These are phyloP conservation scores for Termitomyces sp. DNA, from an alignment of 768 basidiomycete genomes.

Conservation along the genomic window DNA sequence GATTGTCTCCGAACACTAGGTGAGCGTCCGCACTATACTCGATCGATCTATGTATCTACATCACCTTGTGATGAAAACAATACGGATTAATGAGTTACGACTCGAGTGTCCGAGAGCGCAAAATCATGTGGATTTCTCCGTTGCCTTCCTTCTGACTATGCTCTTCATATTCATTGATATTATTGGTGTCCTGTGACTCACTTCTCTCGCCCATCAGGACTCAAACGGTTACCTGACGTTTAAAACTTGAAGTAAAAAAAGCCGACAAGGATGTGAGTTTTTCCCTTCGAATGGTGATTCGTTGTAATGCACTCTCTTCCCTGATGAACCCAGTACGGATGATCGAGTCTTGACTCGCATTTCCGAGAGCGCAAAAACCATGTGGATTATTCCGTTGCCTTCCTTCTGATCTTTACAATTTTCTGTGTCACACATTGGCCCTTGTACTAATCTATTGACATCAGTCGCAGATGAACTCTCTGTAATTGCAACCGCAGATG, in stretches of 20 bases:
- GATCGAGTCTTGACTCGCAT: constrained; percentile 14
- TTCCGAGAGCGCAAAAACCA: constrained; percentile 20
- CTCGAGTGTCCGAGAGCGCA: constrained; percentile 14
- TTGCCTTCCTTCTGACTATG: constrained; percentile 43
- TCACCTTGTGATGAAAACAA: constrained; percentile 4
- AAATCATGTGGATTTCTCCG: constrained; percentile 43
- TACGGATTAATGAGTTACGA: constrained; percentile 15
- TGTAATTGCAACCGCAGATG: neutral
- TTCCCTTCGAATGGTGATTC: neutral
- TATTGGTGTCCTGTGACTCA: constrained; percentile 1
- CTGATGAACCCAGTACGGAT: constrained; percentile 15
- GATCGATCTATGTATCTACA: neutral
- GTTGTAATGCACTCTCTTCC: neutral
- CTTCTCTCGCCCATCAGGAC: neutral
- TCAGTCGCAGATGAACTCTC: neutral
- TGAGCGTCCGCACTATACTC: neutral
- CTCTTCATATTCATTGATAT: neutral
- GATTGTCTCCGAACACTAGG: neutral
- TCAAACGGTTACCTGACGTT: neutral
- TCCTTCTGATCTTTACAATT: constrained; percentile 37
- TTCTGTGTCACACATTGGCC: neutral
- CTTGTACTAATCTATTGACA: neutral
- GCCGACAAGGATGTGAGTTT: neutral
- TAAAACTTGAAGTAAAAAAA: neutral
- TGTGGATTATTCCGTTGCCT: constrained; percentile 57